A percentile compares a stretch with the other conserved stretches of the same genome.
phyloP scores from a whole-genome alignment of 2,329 filamentous ascomycete genomes.

The Phyllosticta citriasiana region DNA sequence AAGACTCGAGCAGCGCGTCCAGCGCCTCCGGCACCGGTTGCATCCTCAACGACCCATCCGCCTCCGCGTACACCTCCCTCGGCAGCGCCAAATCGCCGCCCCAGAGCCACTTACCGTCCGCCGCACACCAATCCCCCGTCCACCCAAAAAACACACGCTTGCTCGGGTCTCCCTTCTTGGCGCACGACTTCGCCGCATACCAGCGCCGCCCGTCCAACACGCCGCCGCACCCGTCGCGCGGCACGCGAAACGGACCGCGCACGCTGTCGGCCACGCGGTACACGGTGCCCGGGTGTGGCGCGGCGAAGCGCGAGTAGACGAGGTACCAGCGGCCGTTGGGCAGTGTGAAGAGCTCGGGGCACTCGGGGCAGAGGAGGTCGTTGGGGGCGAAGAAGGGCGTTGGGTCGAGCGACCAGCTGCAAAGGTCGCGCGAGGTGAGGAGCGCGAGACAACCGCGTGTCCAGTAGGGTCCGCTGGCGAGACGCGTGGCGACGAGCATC shows the following conservation, averaged over 20 bases:
- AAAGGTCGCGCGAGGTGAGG: slow-evolving; percentile 25
- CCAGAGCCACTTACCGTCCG: slow-evolving; percentile 29
- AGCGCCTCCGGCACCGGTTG: slow-evolving; percentile 11
- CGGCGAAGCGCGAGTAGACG: slow-evolving; percentile 17
- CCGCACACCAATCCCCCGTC: slow-evolving; percentile 25
- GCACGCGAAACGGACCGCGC: slow-evolving; percentile 26
- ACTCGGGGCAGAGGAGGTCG: slow-evolving; percentile 29
- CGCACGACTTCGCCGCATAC: slow-evolving; percentile 27
- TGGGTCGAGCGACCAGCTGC: slow-evolving; percentile 21
- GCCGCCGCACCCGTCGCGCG: slow-evolving; percentile 19
- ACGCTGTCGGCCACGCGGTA: slow-evolving; percentile 28
- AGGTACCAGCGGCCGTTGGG: slow-evolving; percentile 29
- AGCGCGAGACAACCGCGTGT: slow-evolving; percentile 29
- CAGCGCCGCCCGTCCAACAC: slow-evolving; percentile 28
- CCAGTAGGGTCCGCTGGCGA: slow-evolving; percentile 24
- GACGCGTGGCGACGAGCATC: slow-evolving; percentile 31
- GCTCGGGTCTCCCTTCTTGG: slow-evolving; percentile 17
- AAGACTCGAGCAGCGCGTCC: neutral
- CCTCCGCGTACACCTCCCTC: slow-evolving; percentile 22
- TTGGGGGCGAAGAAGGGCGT: slow-evolving; percentile 26
- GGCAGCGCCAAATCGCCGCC: slow-evolving; percentile 27
- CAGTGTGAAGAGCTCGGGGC: slow-evolving; percentile 28
- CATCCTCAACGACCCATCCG: slow-evolving; percentile 18
- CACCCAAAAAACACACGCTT: slow-evolving; percentile 28
- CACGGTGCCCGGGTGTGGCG: slow-evolving; percentile 27